A percentile compares a stretch with the other conserved stretches of the same genome.
Evolutionary conservation across 2,329 filamentous ascomycete species (phyloP).

Genomic region (Metarhizium robertsii): DNA sequence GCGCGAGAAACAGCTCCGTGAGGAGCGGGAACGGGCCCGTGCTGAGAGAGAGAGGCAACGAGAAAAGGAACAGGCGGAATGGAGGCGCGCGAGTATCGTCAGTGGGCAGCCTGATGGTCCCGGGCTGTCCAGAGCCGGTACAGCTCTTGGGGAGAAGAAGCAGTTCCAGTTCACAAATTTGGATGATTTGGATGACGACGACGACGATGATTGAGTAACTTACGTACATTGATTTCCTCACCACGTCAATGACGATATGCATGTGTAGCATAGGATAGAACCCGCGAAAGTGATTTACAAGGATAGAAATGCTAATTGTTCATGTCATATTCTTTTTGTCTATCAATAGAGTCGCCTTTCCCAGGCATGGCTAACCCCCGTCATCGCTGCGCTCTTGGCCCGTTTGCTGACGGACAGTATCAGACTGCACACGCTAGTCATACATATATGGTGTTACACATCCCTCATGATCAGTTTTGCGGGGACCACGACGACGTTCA

Average conservation of each 20-base stretch:
- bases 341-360: conserved; percentile 1
- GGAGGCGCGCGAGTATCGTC: conserved; percentile 28
- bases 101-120: conserved; percentile 15
- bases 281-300: background rate
- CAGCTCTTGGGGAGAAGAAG: conserved; percentile 30
- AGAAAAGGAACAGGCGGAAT: conserved; percentile 32
- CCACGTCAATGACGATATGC: background rate
- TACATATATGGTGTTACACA: conserved; percentile 23
- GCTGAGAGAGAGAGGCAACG: conserved; percentile 34
- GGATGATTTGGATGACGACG: conserved; percentile 37
- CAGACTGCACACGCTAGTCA: conserved; percentile 16
- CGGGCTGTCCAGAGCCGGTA: conserved; percentile 14
- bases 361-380: background rate
- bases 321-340: background rate
- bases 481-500: background rate
- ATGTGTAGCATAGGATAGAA: background rate
- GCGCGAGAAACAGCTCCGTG: conserved; percentile 29
- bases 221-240: background rate
- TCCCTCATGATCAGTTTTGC: background rate
- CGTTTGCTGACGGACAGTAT: background rate
- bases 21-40: conserved; percentile 28
- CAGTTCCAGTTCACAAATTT: conserved; percentile 48
- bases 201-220: conserved; percentile 22
- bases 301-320: background rate
- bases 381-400: background rate